Base-by-base conservation (phyloP, 352 stramenopile species). In the Phytophthora hibernalis region DNA sequence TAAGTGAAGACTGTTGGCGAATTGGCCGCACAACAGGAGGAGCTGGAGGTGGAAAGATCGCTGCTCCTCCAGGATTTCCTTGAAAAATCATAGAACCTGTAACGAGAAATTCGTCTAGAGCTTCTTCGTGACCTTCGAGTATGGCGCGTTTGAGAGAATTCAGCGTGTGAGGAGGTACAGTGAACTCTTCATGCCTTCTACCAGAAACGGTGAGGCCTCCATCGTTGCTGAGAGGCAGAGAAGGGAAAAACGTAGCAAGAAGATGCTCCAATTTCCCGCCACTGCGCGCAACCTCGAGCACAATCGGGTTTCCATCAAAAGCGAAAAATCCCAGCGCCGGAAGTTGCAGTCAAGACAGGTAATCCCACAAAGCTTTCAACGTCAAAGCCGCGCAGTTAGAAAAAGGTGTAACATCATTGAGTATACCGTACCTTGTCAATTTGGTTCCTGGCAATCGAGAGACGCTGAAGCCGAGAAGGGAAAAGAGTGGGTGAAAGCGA, bases 401-500 rank as follows among this genome's bases (percentile, higher is more conserved):
- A 47, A 24, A 2, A 16, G 11, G 16, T 9, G 11, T 6, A 9
- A 47, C 5, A 26, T 0, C 2, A 24, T 24, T 45, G 11, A 12
- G 2, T 12, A 42, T 8, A 8, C 38, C 51, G 13, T 60, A 90
- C 81, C 61, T 89, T 73, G 42, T 88, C 69, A 28, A 92, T 87
- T 59, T 86, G 70, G 61, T 92, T 92, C 50, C 82, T 82, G 5
- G 72, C 70, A 20, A 90, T 74, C 7, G 79, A 76, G 5, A 92
- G 62, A 33, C 76, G 72, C 10, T 71, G 76, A 26, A 92, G 63
- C 12, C 28, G 70, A 1, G 57, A 38, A 13, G 81, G 81, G 20
- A 92, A 87, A 12, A 84, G 33, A 1, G 53, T 63, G 8, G 49
- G 22, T 7, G 67, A 71, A 2, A 54, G 21, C 0, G 62, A 68